Conservation (phyloP, 2,329 filamentous ascomycete species). For the Fusarium guadeloupense region DNA sequence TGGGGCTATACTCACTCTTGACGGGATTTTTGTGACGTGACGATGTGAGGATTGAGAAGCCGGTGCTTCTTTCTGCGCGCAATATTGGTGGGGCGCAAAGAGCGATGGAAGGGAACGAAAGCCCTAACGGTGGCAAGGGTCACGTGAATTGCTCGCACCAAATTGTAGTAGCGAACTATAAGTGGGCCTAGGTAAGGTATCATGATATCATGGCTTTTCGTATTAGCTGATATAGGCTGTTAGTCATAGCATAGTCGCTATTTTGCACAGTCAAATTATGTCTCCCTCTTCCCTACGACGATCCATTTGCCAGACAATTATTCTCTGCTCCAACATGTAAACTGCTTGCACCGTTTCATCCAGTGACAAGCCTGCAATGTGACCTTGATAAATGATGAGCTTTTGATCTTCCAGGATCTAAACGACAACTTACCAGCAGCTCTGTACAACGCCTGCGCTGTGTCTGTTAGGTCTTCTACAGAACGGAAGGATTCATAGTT, state of each 20-base stretch:
- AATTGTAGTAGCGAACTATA: not conserved
- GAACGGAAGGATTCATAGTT: conserved; percentile 47
- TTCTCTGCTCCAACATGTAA: conserved; percentile 51
- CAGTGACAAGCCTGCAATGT: conserved; percentile 47
- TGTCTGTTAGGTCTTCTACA: conserved; percentile 45
- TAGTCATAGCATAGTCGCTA: too few species aligned
- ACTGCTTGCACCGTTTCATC: conserved; percentile 49
- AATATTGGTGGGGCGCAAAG: conserved; percentile 57
- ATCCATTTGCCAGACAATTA: conserved; percentile 48
- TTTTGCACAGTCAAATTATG: not conserved
- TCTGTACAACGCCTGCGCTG: conserved; percentile 46
- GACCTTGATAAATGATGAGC: conserved; percentile 39
- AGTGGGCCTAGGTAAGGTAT: conserved; percentile 12
- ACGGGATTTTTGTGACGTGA: conserved; percentile 62
- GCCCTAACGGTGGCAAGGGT: conserved; percentile 48
- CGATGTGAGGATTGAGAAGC: conserved; percentile 52
- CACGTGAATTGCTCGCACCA: conserved; percentile 40
- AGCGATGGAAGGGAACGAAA: conserved; percentile 44
- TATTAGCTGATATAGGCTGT: not conserved
- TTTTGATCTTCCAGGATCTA: not conserved
- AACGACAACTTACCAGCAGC: conserved; percentile 44
- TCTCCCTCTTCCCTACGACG: conserved; percentile 1
- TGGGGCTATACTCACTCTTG: conserved; percentile 63
- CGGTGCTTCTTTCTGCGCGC: conserved; percentile 47
- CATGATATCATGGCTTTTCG: conserved; percentile 22